A percentile compares a stretch with the other conserved stretches of the same genome.
Evolutionary conservation across 169 alveolate species (phyloP).

Genomic region (Cystoisospora suis): DNA sequence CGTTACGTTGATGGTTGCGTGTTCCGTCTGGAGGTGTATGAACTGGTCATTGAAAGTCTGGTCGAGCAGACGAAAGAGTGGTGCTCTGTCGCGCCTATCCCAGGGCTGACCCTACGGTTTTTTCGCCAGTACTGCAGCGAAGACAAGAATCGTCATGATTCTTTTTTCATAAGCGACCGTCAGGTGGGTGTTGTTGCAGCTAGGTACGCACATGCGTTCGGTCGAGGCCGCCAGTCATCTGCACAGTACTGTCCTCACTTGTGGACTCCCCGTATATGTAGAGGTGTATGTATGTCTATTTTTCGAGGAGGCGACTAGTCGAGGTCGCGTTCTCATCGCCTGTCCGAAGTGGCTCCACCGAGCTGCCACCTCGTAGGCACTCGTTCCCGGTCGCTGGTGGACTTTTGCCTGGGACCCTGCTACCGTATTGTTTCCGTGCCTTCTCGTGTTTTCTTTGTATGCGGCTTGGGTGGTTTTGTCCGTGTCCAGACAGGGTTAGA

Average conservation of each 20-base stretch:
- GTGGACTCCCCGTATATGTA: neutral
- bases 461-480: too few species aligned
- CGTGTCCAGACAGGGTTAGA: too few species aligned
- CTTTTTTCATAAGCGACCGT: neutral
- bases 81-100: constrained; percentile 57
- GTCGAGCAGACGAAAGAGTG: constrained; percentile 33
- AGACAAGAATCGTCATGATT: constrained; percentile 22
- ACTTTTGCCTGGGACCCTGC: too few species aligned
- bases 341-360: too few species aligned
- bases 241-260: neutral
- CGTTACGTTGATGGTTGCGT: constrained; percentile 62
- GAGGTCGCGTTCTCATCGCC: too few species aligned
- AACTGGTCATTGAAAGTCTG: constrained; percentile 23
- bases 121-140: constrained; percentile 32
- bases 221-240: neutral
- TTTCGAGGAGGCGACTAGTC: too few species aligned
- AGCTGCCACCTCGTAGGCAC: too few species aligned
- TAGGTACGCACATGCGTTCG: neutral
- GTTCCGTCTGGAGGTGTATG: constrained; percentile 45
- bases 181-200: neutral
- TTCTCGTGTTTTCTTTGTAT: too few species aligned
- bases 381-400: too few species aligned
- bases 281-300: neutral
- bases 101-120: constrained; percentile 57
- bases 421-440: too few species aligned